phyloP scores from a whole-genome alignment of 176 grass and related monocot species.

The Bolboschoenus planiculmis region DNA sequence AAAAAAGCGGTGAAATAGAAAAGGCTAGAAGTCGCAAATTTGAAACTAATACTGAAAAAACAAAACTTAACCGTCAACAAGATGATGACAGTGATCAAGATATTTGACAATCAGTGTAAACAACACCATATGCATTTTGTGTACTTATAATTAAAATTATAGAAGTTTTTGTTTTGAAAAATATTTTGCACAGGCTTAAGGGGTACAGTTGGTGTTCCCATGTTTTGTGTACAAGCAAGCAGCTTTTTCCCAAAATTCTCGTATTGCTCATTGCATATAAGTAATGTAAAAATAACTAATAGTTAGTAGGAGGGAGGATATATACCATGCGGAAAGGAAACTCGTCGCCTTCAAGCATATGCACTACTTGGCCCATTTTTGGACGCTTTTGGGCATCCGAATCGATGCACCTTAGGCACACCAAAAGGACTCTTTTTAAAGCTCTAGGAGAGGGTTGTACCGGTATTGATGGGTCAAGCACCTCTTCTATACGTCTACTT shows the following conservation, averaged over 20 bases:
- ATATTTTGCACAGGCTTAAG: background rate
- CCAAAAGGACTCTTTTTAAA: constrained; percentile 66
- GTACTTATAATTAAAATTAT: background rate
- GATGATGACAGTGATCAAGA: background rate
- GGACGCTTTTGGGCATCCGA: constrained; percentile 83
- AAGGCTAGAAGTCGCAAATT: background rate
- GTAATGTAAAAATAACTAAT: background rate
- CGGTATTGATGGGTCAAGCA: constrained; percentile 52
- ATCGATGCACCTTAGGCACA: constrained; percentile 91
- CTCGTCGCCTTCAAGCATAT: constrained; percentile 93
- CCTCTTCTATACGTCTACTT: constrained; percentile 55
- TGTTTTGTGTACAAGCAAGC: background rate
- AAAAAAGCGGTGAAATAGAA: background rate
- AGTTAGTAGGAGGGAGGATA: background rate
- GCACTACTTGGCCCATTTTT: constrained; percentile 79
- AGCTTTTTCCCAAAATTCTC: background rate
- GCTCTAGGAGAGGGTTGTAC: constrained; percentile 45
- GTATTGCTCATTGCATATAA: background rate
- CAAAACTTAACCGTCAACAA: background rate
- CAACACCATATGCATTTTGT: background rate
- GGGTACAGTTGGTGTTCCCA: background rate
- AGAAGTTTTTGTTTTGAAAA: background rate
- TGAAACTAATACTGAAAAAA: background rate
- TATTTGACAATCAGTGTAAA: background rate
- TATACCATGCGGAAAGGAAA: constrained; percentile 76